Conservation (phyloP, 2,329 filamentous ascomycete species). For the Diaporthe nobilis region DNA sequence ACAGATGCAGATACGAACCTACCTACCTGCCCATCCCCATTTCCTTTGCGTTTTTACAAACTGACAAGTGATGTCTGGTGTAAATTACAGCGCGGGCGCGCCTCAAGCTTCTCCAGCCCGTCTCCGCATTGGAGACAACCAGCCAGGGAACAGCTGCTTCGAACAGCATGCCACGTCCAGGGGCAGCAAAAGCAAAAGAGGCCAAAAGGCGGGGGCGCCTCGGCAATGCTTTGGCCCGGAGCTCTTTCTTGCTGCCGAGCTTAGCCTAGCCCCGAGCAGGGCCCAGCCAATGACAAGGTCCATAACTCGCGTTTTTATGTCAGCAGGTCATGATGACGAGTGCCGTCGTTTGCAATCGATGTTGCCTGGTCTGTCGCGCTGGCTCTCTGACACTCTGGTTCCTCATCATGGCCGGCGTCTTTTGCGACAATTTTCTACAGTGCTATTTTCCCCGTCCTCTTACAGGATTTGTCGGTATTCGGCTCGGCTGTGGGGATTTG, state of each 20-base stretch:
- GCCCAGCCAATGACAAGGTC: neutral
- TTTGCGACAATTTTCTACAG: neutral
- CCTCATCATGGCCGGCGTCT: neutral
- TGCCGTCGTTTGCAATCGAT: neutral
- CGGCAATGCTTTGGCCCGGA: slow-evolving; percentile 30
- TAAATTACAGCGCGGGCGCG: neutral
- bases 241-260: neutral
- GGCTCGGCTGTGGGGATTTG: neutral
- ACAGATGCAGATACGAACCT: no score
- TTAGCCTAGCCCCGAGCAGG: neutral
- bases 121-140: slow-evolving; percentile 27
- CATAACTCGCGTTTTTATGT: slow-evolving; percentile 5
- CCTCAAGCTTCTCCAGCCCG: neutral
- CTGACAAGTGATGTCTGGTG: slow-evolving; percentile 2
- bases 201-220: slow-evolving; percentile 33
- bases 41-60: neutral
- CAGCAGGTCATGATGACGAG: slow-evolving; percentile 27
- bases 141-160: neutral
- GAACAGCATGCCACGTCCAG: slow-evolving; percentile 1
- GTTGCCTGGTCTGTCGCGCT: neutral
- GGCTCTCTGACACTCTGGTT: neutral
- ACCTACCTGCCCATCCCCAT: neutral
- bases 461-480: neutral
- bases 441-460: neutral
- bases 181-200: slow-evolving; percentile 11